These are phyloP conservation scores for Heterobasidion parviporum DNA, from an alignment of 1,284 basidiomycete species.

Conservation along the genomic window DNA sequence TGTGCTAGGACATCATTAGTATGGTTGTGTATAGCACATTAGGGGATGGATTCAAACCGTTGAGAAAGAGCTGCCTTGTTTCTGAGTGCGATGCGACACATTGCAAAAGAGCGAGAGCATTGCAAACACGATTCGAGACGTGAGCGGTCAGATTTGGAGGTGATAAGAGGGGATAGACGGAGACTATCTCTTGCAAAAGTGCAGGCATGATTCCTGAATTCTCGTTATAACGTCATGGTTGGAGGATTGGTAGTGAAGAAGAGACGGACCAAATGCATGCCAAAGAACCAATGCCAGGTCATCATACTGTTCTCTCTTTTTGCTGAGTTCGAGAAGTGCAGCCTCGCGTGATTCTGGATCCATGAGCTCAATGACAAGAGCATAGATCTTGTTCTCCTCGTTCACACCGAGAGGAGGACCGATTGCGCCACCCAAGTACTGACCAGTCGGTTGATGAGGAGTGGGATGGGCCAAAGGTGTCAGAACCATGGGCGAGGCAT, in stretches of 20 bases:
- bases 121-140: slow-evolving; percentile 99
- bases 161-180: slow-evolving; percentile 93
- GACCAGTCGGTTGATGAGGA: slow-evolving; percentile 39
- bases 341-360: slow-evolving; percentile 76
- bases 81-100: slow-evolving; percentile 96
- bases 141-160: slow-evolving; percentile 97
- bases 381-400: slow-evolving; percentile 80
- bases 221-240: background rate
- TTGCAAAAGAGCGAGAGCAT: slow-evolving; percentile 94
- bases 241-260: background rate
- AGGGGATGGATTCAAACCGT: slow-evolving; percentile 43
- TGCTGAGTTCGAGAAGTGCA: slow-evolving; percentile 92
- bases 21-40: background rate
- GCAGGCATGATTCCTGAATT: slow-evolving; percentile 93
- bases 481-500: slow-evolving; percentile 34
- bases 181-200: slow-evolving; percentile 95
- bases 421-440: slow-evolving; percentile 18
- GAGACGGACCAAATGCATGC: slow-evolving; percentile 91
- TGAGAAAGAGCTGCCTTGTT: slow-evolving; percentile 87
- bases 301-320: slow-evolving; percentile 99
- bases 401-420: slow-evolving; percentile 19
- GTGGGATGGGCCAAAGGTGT: slow-evolving; percentile 37
- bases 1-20: slow-evolving; percentile 57
- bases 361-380: slow-evolving; percentile 76
- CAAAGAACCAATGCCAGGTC: slow-evolving; percentile 96